Evolutionary conservation across 257 asterid genomes (phyloP).

Genomic region (Scutellaria barbata): DNA sequence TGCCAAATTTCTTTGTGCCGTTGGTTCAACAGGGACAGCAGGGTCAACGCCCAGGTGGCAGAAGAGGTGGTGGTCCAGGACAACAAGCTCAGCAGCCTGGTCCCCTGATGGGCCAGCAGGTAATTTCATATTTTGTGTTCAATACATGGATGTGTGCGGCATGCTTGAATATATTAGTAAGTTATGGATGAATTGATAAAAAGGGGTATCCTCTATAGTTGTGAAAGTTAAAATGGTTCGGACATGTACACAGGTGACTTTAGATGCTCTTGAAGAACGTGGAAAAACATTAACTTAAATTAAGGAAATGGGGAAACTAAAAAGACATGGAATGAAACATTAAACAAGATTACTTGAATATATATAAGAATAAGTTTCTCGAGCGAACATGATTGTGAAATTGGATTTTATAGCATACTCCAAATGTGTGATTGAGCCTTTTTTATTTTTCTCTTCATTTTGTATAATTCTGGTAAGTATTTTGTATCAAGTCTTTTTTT

Average conservation of each 20-base stretch:
- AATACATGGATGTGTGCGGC: too few relatives aligned
- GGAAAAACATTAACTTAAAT: too few relatives aligned
- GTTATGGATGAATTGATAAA: too few relatives aligned
- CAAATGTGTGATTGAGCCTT: not conserved
- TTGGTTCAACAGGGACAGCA: constrained; percentile 73
- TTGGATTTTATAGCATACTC: too few relatives aligned
- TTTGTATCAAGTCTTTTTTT: constrained; percentile 34
- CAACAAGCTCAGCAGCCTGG: constrained; percentile 64
- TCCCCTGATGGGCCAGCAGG: constrained; percentile 69
- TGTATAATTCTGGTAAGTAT: not conserved
- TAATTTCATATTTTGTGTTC: not conserved
- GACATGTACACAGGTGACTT: not conserved
- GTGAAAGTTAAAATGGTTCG: too few relatives aligned
- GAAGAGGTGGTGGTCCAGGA: constrained; percentile 59
- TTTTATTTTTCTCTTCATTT: not conserved
- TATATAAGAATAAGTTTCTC: too few relatives aligned
- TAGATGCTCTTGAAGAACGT: not conserved
- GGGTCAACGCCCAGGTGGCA: constrained; percentile 67
- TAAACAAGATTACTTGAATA: too few relatives aligned
- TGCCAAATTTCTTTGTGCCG: constrained; percentile 69
- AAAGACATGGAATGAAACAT: too few relatives aligned
- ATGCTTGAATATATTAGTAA: too few relatives aligned
- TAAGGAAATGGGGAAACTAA: too few relatives aligned
- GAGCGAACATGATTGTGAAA: too few relatives aligned
- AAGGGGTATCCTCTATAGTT: too few relatives aligned